phyloP scores from a whole-genome alignment of 2,329 filamentous ascomycete species.

The Lachnellula willkommii region DNA sequence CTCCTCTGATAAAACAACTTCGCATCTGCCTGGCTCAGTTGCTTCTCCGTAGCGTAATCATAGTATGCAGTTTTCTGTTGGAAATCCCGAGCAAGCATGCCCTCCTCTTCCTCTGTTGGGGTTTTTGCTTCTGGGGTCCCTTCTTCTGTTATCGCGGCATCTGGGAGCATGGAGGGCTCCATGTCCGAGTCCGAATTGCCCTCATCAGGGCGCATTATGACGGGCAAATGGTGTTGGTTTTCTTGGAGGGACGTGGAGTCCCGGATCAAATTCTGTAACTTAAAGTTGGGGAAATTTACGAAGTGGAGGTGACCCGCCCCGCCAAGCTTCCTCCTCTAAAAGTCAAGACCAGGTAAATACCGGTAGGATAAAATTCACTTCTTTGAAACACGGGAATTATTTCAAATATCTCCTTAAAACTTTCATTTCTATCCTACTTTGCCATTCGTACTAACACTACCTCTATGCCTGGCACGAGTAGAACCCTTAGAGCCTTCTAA shows the following conservation, averaged over 20 bases:
- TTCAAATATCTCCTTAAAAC: background rate
- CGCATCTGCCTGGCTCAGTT: conserved; percentile 88
- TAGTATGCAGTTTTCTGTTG: conserved; percentile 79
- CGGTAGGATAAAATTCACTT: background rate
- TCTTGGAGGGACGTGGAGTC: background rate
- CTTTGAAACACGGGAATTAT: background rate
- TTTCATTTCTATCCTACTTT: conserved; percentile 25
- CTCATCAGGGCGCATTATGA: background rate
- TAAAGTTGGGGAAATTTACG: background rate
- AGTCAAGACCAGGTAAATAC: background rate
- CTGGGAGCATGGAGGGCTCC: conserved; percentile 23
- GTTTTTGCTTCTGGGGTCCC: conserved; percentile 21
- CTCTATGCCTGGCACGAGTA: conserved; percentile 31
- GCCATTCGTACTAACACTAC: conserved; percentile 22
- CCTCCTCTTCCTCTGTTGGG: conserved; percentile 29
- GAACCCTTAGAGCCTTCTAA: conserved; percentile 51
- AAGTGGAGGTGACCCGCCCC: background rate
- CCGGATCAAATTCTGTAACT: background rate
- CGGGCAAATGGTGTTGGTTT: background rate
- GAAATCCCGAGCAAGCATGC: conserved; percentile 56
- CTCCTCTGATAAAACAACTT: conserved; percentile 94
- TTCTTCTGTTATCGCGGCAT: conserved; percentile 23
- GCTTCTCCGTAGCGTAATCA: conserved; percentile 88
- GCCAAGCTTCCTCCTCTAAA: background rate
- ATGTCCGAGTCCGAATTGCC: conserved; percentile 1